Evolutionary conservation across 2,329 filamentous ascomycete genomes (phyloP), one percentile per base, ranked within the genome.

Genomic region (Aspergillus sp.): DNA sequence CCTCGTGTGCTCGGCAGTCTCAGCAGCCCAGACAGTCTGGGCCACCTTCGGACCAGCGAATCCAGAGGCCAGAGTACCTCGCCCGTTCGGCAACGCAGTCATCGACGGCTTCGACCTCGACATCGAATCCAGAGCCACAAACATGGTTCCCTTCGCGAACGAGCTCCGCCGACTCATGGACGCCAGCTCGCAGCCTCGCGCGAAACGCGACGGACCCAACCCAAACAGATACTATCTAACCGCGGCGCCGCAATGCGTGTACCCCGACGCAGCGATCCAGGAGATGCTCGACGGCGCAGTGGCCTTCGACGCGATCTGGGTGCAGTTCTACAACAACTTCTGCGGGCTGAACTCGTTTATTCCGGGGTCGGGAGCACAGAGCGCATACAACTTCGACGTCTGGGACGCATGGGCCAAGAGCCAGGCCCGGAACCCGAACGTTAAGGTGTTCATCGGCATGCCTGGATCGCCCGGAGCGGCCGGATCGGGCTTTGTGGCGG

Each of bases 241-340:
- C 1, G 33, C 36, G 10, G 32, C 36, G 5, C 33, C 33, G 2
- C 33, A 39, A 4, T 39, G 33, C 26, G 29, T 35, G 26, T 35
- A 15, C 15, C 33, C 36, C 1, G 33, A 39, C 13, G 15, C 20
- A 13, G 35, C 34, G n/a, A 30, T 35, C 11, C 24, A 22, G 11
- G 22, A 24, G 5, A 30, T 39, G 2, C 26, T 39, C 1, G 27
- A 35, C 24, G 13, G n/a, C 5, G 16, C 34, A 12, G 29, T 35
- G 32, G 24, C 24, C 26, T 35, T 39, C 8, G 36, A 39, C 24
- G 36, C 33, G 1, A 22, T 35, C 6, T 39, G 32, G 7, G 36
- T 39, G 4, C 36, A 39, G 12, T 39, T 39, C 26, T 39, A 39
- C 26, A 35, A 39, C 5, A 35, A 39, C 20, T 22, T 22, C 19